A percentile compares a stretch with the other conserved stretches of the same genome.
phyloP scores from a whole-genome alignment of 352 stramenopile genomes.

The Globisporangium camurandrum region DNA sequence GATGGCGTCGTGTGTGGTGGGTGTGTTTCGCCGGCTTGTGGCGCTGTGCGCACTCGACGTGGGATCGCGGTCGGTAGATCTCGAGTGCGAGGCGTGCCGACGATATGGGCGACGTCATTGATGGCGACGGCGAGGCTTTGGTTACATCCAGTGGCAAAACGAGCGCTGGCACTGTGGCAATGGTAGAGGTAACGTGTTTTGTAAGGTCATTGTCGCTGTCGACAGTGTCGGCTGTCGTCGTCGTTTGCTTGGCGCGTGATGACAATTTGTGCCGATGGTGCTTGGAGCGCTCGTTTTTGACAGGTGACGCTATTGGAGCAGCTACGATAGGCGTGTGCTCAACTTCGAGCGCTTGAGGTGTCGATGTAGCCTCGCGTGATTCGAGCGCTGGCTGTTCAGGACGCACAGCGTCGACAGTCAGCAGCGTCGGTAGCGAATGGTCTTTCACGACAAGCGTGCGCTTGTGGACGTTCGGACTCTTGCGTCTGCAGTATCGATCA shows the following conservation, averaged over 20 bases:
- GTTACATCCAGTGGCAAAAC: neutral
- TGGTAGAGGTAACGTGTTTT: too few species aligned
- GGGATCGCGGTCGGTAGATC: slow-evolving; percentile 19
- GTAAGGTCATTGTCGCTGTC: too few species aligned
- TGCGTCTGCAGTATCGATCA: too few species aligned
- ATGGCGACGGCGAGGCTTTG: neutral
- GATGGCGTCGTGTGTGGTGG: slow-evolving; percentile 4
- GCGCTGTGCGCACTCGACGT: slow-evolving; percentile 5
- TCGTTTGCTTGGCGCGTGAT: too few species aligned
- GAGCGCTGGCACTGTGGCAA: neutral
- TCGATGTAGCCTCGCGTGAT: neutral
- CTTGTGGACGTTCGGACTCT: slow-evolving; percentile 21
- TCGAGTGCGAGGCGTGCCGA: slow-evolving; percentile 20
- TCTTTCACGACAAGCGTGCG: slow-evolving; percentile 13
- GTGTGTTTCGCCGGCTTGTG: neutral
- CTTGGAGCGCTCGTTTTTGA: too few species aligned
- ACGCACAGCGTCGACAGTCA: neutral
- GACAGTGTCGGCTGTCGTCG: too few species aligned
- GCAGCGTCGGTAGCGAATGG: slow-evolving; percentile 6
- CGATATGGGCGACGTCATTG: slow-evolving; percentile 17
- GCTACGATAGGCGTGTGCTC: too few species aligned
- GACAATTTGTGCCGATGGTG: too few species aligned
- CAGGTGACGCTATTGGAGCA: too few species aligned
- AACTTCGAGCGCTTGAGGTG: neutral
- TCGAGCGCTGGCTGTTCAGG: neutral